Evolutionary conservation across 805 yeast species (phyloP), one percentile per base, ranked within the genome.

Genomic region (Kazachstania psychrophila): DNA sequence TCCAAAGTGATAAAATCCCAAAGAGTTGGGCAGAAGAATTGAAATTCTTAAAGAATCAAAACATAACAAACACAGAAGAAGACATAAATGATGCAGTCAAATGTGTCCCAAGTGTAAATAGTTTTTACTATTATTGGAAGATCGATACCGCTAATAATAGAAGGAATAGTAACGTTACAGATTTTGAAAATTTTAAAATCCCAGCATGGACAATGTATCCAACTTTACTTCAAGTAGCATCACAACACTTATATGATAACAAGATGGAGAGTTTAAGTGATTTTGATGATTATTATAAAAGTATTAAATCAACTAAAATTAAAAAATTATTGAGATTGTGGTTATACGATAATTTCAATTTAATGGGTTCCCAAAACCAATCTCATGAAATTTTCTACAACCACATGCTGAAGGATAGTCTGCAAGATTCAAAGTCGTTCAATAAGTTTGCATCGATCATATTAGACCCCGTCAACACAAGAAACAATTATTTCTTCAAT

Each of bases 191-290:
- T 23, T 50, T 50, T 16, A 45, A 44, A 29, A 34, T 54, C 23
- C 61, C 61, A 7, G 47, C 48, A 28, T 55, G 57, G 52, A 29
- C 39, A 18, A 15, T 33, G 15, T 57, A 45, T 28, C 61, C 60
- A n/a, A 23, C 14, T 10, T 26, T 36, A 6, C 37, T 54, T 15
- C 40, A 48, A 24, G 31, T 28, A 12, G 20, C 52, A 3, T 50
- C 56, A 32, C 29, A 43, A 25, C 28, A 29, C 19, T 37, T 57
- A 13, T 42, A 49, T 36, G 31, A 39, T 2, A 51, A 42, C 33
- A 47, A 49, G 4, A 41, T 57, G 44, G 39, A 39, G 10, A 46
- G 44, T 6, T 14, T 54, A 6, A 31, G 41, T 3, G 60, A 56
- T 37, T 56, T 57, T 31, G 40, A 41, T 23, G 16, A 36, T 3